A percentile compares a stretch with the other conserved stretches of the same genome.
Evolutionary conservation across 352 stramenopile species (phyloP).

Genomic region (Pythium dissimile): DNA sequence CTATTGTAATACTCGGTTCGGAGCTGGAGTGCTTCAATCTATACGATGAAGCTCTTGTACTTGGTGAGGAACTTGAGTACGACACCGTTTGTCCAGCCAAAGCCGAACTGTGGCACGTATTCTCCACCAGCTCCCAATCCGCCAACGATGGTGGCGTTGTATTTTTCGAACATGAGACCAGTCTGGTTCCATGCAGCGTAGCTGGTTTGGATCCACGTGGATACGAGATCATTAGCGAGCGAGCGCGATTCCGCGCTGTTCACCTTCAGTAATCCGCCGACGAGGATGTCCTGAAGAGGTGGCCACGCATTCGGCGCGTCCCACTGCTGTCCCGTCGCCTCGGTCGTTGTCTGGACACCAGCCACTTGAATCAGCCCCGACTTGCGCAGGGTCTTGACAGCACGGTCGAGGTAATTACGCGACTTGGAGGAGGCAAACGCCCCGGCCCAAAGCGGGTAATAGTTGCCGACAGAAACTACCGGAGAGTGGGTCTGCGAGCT

Average conservation of each 20-base stretch:
- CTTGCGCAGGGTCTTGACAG: constrained; percentile 22
- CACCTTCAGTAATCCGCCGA: constrained; percentile 29
- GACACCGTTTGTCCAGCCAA: constrained; percentile 59
- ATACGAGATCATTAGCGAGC: constrained; percentile 22
- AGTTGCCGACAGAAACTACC: constrained; percentile 25
- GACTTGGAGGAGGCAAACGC: constrained; percentile 8
- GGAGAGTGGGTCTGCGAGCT: constrained; percentile 5
- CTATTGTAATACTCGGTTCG: too few relatives aligned
- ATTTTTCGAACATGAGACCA: constrained; percentile 53
- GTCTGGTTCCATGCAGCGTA: constrained; percentile 25
- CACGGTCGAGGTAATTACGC: background rate
- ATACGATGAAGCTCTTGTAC: constrained; percentile 28
- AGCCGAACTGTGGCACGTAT: constrained; percentile 50
- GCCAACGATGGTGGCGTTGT: constrained; percentile 35
- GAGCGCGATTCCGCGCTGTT: constrained; percentile 3
- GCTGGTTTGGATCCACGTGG: constrained; percentile 25
- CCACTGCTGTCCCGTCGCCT: constrained; percentile 40
- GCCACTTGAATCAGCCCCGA: constrained; percentile 27
- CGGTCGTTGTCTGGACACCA: constrained; percentile 35
- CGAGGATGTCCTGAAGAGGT: constrained; percentile 35
- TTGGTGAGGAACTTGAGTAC: constrained; percentile 45
- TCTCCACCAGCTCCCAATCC: constrained; percentile 40
- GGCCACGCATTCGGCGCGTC: constrained; percentile 55
- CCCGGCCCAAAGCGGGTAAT: constrained; percentile 33
- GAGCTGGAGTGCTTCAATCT: too few relatives aligned